Conservation (phyloP, 371 early-diverging fungal genomes). For the Quaeritorhiza haematococci region DNA sequence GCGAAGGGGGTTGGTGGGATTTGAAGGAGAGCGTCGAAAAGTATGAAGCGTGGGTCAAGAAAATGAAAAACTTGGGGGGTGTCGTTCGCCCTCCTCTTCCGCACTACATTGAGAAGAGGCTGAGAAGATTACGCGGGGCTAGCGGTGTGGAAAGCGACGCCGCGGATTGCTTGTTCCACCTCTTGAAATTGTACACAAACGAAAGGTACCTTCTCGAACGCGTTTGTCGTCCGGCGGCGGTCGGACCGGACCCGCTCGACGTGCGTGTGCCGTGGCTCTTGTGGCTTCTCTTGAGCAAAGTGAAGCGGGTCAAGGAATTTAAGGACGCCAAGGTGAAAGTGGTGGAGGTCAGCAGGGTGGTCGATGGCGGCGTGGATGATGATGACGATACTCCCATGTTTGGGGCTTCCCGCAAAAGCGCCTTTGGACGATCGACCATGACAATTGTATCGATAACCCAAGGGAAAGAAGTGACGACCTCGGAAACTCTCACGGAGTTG, state of each 20-base stretch:
- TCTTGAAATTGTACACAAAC: slow-evolving; percentile 47
- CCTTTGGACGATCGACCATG: too few species aligned
- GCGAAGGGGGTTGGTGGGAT: slow-evolving; percentile 37
- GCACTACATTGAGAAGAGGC: too few species aligned
- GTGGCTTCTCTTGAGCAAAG: slow-evolving; percentile 47
- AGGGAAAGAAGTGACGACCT: too few species aligned
- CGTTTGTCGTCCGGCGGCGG: slow-evolving; percentile 46
- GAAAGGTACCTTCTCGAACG: slow-evolving; percentile 42
- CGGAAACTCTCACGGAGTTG: neutral
- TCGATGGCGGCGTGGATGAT: slow-evolving; percentile 5
- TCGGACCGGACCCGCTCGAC: slow-evolving; percentile 46
- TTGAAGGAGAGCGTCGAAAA: slow-evolving; percentile 39
- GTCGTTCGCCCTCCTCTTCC: too few species aligned
- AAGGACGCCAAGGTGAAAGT: slow-evolving; percentile 25
- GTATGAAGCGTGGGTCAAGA: too few species aligned
- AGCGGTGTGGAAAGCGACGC: slow-evolving; percentile 13
- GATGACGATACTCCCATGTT: neutral
- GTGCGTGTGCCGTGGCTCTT: slow-evolving; percentile 57
- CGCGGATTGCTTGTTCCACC: slow-evolving; percentile 56
- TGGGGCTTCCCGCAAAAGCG: too few species aligned
- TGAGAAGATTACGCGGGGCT: neutral
- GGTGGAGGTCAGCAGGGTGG: slow-evolving; percentile 4
- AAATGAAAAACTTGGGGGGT: too few species aligned
- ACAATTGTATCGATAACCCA: too few species aligned
- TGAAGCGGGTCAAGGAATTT: slow-evolving; percentile 41